Percentiles rank a stretch among this genome's conserved stretches.
These are phyloP conservation scores for Aspergillus campestris DNA, from an alignment of 495 filamentous ascomycete genomes.

Conservation along the genomic window DNA sequence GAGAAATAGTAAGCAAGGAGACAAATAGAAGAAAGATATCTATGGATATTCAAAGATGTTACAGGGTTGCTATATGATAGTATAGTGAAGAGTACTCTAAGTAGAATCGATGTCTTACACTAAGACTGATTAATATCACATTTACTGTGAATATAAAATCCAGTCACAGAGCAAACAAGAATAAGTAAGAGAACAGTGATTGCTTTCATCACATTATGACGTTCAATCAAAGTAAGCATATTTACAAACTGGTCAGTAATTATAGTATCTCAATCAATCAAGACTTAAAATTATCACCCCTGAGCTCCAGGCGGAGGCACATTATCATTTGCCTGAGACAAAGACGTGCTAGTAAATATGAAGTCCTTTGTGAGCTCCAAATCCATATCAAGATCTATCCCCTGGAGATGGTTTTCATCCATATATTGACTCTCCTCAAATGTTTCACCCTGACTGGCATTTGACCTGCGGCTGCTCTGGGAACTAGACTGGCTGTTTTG, in stretches of 20 bases:
- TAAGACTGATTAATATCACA: too few species aligned
- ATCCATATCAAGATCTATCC: slow-evolving; percentile 30
- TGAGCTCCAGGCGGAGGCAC: slow-evolving; percentile 2
- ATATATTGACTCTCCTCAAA: slow-evolving; percentile 6
- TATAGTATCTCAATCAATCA: background rate
- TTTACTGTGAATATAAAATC: background rate
- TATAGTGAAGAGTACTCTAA: too few species aligned
- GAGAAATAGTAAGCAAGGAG: too few species aligned
- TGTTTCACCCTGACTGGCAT: slow-evolving; percentile 6
- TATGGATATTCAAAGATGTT: too few species aligned
- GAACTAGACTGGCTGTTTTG: slow-evolving; percentile 23
- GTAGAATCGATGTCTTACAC: too few species aligned
- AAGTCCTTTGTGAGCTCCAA: slow-evolving; percentile 32
- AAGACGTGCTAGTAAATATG: slow-evolving; percentile 26
- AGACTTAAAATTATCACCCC: background rate
- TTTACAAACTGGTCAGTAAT: background rate
- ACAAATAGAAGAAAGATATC: too few species aligned
- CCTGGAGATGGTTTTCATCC: slow-evolving; percentile 20
- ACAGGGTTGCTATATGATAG: too few species aligned
- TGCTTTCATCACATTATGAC: too few species aligned
- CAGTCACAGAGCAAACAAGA: background rate
- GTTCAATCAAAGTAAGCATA: background rate
- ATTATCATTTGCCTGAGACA: slow-evolving; percentile 20
- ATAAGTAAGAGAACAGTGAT: too few species aligned
- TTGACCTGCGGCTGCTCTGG: slow-evolving; percentile 6